Evolutionary conservation across 495 filamentous ascomycete genomes (phyloP).

Genomic region (Thozetella sp.): DNA sequence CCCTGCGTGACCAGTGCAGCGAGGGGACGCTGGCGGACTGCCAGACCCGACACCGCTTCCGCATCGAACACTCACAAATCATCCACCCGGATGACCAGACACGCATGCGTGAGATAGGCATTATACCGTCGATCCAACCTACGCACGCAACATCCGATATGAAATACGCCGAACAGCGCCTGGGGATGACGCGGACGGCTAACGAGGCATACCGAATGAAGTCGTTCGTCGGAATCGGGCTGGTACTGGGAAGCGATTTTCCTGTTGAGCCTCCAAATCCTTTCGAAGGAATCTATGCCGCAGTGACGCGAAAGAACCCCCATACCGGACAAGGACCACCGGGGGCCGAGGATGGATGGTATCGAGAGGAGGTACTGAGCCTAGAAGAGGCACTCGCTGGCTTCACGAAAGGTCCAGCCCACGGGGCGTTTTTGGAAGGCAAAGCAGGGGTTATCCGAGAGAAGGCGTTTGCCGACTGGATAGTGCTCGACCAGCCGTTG

Average conservation of each 20-base stretch:
- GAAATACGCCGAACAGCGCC: slow-evolving; percentile 56
- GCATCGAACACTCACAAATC: slow-evolving; percentile 69
- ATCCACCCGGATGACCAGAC: slow-evolving; percentile 61
- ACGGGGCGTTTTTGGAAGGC: slow-evolving; percentile 51
- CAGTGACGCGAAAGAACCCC: slow-evolving; percentile 54
- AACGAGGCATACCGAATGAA: slow-evolving; percentile 61
- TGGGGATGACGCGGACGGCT: slow-evolving; percentile 48
- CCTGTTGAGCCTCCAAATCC: slow-evolving; percentile 65
- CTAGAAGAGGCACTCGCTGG: slow-evolving; percentile 55
- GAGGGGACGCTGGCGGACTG: slow-evolving; percentile 35
- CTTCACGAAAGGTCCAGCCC: slow-evolving; percentile 49
- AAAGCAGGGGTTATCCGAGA: slow-evolving; percentile 51
- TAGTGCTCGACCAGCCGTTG: slow-evolving; percentile 55
- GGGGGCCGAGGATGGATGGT: slow-evolving; percentile 50
- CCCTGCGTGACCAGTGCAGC: slow-evolving; percentile 47
- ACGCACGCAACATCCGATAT: slow-evolving; percentile 69
- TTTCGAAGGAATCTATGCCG: slow-evolving; percentile 64
- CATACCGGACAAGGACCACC: slow-evolving; percentile 46
- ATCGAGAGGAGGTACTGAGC: slow-evolving; percentile 51
- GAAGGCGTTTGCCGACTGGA: slow-evolving; percentile 63
- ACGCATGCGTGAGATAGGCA: slow-evolving; percentile 52
- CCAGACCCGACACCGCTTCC: slow-evolving; percentile 51
- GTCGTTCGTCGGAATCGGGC: slow-evolving; percentile 41
- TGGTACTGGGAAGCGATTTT: slow-evolving; percentile 64
- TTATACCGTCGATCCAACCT: slow-evolving; percentile 68